phyloP scores from a whole-genome alignment of 1,139 yeast species.

The Tardiomyces depauwii region DNA sequence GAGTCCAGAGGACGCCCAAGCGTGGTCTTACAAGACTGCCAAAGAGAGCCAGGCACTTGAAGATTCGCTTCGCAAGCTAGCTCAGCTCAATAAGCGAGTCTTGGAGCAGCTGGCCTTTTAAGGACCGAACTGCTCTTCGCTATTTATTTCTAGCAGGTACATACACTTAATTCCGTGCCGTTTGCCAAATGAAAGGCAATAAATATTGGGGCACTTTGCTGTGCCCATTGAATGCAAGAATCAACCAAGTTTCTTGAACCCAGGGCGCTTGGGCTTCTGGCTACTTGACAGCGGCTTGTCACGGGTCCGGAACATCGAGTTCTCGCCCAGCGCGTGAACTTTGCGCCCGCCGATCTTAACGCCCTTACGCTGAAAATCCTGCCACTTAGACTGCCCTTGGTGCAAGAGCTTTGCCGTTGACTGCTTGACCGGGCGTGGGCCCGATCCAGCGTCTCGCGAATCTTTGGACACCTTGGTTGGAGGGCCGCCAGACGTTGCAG shows the following conservation, averaged over 20 bases:
- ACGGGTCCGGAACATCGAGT: conserved; percentile 20
- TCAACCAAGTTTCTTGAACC: conserved; percentile 1
- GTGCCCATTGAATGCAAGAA: too few relatives aligned
- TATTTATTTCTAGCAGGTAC: neutral
- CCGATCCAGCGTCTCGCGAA: neutral
- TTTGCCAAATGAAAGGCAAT: too few relatives aligned
- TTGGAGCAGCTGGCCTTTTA: too few relatives aligned
- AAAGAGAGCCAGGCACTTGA: conserved; percentile 1
- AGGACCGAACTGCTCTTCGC: neutral
- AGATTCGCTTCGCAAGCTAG: neutral
- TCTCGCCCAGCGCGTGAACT: conserved; percentile 14
- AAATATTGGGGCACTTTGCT: too few relatives aligned
- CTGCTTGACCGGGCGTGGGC: conserved; percentile 7
- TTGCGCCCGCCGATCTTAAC: conserved; percentile 13
- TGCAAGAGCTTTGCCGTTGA: conserved; percentile 16
- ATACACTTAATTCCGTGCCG: neutral
- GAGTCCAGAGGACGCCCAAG: neutral
- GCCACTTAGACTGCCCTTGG: conserved; percentile 24
- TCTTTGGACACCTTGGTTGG: neutral
- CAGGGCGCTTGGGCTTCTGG: conserved; percentile 11
- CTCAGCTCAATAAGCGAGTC: neutral
- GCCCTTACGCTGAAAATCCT: conserved; percentile 21
- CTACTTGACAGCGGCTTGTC: conserved; percentile 16
- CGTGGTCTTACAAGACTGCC: neutral
- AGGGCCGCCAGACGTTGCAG: neutral